Evolutionary conservation across 2,329 filamentous ascomycete genomes (phyloP), one percentile per base, ranked within the genome.

Genomic region (Bipolaris zeicola): DNA sequence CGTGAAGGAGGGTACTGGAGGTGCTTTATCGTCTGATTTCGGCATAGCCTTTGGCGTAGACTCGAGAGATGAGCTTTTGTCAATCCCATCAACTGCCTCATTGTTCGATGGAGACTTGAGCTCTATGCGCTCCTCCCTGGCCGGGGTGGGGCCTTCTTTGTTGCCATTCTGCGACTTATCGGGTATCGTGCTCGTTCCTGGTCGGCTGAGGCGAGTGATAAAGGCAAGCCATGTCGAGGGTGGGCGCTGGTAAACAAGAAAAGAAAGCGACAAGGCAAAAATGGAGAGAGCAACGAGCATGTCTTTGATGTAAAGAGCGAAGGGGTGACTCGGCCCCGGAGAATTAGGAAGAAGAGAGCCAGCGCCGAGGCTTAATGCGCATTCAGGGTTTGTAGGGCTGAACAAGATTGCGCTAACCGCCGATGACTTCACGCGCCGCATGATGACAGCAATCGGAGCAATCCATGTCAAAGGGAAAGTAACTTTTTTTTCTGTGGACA

Each of bases 221-320:
- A 60, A 66, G 50, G 67, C 55, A 31, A 57, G 62, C 74, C 74
- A 77, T 74, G 70, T 68, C 22, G 71, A 70, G 1, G 67, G 72
- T n/a, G 73, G 73, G 49, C 71, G 70, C 46, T 67, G 67, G 61
- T 76, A 76, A 14, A 75, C 52, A 18, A 76, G 64, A 16, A 75
- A 62, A 4, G 73, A 73, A 41, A 76, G 67, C 56, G 75, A 76
- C 45, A 76, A 67, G 34, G 71, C 69, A 33, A 77, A 61, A 11
- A 76, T 56, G n/a, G 75, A 73, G 47, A 76, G 67, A 45, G 70
- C 75, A 50, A 76, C 64, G 50, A 77, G 67, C 75, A 77, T 77
- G 51, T 68, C 72, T 70, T 64, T 60, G 43, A 45, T 36, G 62
- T 57, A 42, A 52, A 50, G 54, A 55, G 46, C 42, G 54, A 34